These are phyloP conservation scores for Chaetothyriales sp. DNA, from an alignment of 2,329 filamentous ascomycete species.

Conservation along the genomic window DNA sequence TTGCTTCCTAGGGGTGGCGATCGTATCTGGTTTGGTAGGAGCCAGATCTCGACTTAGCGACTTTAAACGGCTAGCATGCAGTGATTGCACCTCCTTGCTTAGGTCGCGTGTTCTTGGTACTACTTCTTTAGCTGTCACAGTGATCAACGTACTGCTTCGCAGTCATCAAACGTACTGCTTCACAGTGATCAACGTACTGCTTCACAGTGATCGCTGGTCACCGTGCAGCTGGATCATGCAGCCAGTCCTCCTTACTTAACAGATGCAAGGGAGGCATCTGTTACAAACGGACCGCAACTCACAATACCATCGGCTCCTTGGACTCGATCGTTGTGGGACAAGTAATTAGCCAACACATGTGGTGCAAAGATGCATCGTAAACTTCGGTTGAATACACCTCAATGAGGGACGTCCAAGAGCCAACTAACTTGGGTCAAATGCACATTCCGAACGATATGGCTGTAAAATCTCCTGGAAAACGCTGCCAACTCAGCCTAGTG, in stretches of 20 bases:
- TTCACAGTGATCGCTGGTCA: too few species aligned
- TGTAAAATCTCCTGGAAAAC: background rate
- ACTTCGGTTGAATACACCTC: too few species aligned
- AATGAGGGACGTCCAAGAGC: too few species aligned
- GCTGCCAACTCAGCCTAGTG: background rate
- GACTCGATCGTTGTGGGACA: background rate
- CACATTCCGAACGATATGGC: background rate
- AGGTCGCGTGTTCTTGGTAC: background rate
- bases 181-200: too few species aligned
- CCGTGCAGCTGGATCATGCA: background rate
- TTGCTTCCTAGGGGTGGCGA: background rate
- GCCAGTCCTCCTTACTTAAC: background rate
- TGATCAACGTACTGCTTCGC: too few species aligned
- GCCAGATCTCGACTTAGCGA: background rate
- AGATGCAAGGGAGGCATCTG: background rate
- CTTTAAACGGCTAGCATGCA: background rate
- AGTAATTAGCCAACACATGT: background rate
- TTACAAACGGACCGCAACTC: background rate
- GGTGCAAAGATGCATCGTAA: background rate
- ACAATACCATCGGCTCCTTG: background rate
- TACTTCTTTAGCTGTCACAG: too few species aligned
- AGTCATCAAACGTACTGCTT: too few species aligned
- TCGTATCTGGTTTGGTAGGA: background rate
- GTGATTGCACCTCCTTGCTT: background rate
- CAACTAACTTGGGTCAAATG: too few species aligned